These are phyloP conservation scores for Pythium pyrilobum DNA, from an alignment of 352 stramenopile species.

Conservation along the genomic window DNA sequence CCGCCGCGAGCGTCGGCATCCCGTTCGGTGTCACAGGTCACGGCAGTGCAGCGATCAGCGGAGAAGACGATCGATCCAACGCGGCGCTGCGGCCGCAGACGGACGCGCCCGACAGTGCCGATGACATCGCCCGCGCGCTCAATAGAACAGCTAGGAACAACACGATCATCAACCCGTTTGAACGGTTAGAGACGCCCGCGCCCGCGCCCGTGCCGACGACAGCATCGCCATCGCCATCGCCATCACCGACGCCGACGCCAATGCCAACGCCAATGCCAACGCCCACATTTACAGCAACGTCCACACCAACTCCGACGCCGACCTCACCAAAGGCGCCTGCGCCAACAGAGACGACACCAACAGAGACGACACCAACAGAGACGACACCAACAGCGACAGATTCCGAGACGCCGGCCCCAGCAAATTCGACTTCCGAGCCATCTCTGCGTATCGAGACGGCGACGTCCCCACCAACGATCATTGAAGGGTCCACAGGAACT, in stretches of 20 bases:
- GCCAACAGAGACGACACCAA: background rate
- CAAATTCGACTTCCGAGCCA: background rate
- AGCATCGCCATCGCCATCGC: background rate
- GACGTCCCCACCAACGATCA: too few species aligned
- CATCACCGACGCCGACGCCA: background rate
- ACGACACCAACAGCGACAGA: background rate
- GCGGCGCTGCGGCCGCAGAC: constrained; percentile 3
- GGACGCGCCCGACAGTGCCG: background rate
- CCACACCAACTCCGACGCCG: background rate
- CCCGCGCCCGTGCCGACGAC: background rate
- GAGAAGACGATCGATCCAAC: background rate
- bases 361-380: background rate
- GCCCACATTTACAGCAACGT: background rate
- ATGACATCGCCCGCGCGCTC: background rate
- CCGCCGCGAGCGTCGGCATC: background rate
- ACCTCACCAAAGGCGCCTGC: background rate
- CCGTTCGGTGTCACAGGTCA: background rate
- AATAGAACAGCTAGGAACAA: background rate
- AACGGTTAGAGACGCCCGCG: background rate
- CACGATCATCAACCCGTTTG: constrained; percentile 2
- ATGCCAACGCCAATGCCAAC: background rate
- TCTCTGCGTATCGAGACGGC: too few species aligned
- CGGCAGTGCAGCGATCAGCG: background rate
- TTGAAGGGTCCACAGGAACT: too few species aligned
- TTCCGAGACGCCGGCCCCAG: background rate